phyloP scores from a whole-genome alignment of 192 early-diverging fungal species.

The Umbelopsis sp. region DNA sequence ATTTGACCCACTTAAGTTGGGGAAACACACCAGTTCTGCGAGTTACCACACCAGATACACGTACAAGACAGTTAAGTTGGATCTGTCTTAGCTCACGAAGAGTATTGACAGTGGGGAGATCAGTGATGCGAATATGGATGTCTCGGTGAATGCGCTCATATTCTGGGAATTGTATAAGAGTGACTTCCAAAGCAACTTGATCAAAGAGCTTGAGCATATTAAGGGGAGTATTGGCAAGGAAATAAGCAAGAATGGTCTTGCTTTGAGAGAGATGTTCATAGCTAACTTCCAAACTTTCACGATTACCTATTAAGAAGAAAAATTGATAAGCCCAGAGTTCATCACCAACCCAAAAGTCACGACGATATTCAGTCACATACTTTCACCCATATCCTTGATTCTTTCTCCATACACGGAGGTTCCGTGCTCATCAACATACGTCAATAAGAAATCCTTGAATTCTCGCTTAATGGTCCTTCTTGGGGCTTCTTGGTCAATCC shows the following conservation, averaged over 20 bases:
- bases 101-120: slow-evolving; percentile 80
- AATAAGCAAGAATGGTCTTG: slow-evolving; percentile 87
- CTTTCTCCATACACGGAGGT: slow-evolving; percentile 92
- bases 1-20: slow-evolving; percentile 96
- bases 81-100: slow-evolving; percentile 90
- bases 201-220: slow-evolving; percentile 93
- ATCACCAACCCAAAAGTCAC: neutral
- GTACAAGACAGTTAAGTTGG: slow-evolving; percentile 90
- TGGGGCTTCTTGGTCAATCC: slow-evolving; percentile 83
- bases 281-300: slow-evolving; percentile 85
- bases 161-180: slow-evolving; percentile 83
- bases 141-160: slow-evolving; percentile 91
- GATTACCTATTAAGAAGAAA: slow-evolving; percentile 42
- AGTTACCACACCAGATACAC: slow-evolving; percentile 91
- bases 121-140: slow-evolving; percentile 92
- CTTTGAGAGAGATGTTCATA: slow-evolving; percentile 79
- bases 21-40: slow-evolving; percentile 94
- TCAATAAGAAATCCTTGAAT: slow-evolving; percentile 87
- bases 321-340: neutral
- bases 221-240: slow-evolving; percentile 84
- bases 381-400: slow-evolving; percentile 80
- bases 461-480: slow-evolving; percentile 82
- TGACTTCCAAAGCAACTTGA: slow-evolving; percentile 89
- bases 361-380: slow-evolving; percentile 14
- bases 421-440: slow-evolving; percentile 82